A percentile compares a stretch with the other conserved stretches of the same genome.
Evolutionary conservation across 2,329 filamentous ascomycete species (phyloP).

Genomic region (Colletotrichum shisoi): DNA sequence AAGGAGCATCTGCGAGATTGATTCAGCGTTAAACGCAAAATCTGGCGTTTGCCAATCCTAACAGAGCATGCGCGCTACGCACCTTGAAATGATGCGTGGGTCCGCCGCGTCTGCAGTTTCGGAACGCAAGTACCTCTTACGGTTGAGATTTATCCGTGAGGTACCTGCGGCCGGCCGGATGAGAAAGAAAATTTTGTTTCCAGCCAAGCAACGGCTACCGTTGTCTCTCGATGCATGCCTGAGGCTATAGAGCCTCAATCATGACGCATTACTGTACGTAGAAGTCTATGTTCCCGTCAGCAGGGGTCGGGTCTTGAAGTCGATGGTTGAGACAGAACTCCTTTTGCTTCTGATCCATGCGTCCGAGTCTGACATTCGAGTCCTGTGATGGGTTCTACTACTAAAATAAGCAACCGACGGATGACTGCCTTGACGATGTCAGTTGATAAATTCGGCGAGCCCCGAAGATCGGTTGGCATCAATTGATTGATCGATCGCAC

Average conservation of each 20-base stretch:
- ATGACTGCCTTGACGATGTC: neutral
- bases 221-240: slow-evolving; percentile 32
- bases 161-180: neutral
- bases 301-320: neutral
- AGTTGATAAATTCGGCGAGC: slow-evolving; percentile 15
- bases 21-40: slow-evolving; percentile 32
- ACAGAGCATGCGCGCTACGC: slow-evolving; percentile 22
- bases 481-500: slow-evolving; percentile 1
- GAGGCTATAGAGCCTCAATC: slow-evolving; percentile 37
- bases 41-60: slow-evolving; percentile 34
- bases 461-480: neutral
- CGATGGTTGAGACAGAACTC: slow-evolving; percentile 14
- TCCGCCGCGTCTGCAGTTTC: slow-evolving; percentile 10
- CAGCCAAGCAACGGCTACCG: slow-evolving; percentile 4
- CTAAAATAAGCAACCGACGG: slow-evolving; percentile 21
- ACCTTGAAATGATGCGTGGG: slow-evolving; percentile 16
- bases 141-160: slow-evolving; percentile 3
- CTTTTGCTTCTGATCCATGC: slow-evolving; percentile 21
- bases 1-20: slow-evolving; percentile 37
- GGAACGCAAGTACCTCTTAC: slow-evolving; percentile 6
- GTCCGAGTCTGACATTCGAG: slow-evolving; percentile 8
- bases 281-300: slow-evolving; percentile 11
- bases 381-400: slow-evolving; percentile 18
- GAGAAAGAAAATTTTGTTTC: neutral
- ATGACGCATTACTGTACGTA: slow-evolving; percentile 36